A percentile compares a stretch with the other conserved stretches of the same genome.
Conservation (phyloP, 495 filamentous ascomycete genomes). For the Xylaria longipes region DNA sequence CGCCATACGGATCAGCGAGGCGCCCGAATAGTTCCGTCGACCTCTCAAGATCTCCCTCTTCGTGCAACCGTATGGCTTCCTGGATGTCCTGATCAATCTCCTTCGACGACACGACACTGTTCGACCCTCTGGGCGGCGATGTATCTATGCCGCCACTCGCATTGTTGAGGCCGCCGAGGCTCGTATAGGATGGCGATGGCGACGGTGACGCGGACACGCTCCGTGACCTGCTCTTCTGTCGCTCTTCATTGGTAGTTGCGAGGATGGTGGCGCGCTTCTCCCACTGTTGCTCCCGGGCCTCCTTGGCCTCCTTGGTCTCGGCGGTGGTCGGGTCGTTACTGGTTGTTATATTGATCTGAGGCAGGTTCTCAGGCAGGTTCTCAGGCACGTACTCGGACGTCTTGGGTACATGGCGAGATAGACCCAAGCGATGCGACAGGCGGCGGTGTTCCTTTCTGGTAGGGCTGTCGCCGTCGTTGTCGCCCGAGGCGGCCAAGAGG, state of each 20-base stretch:
- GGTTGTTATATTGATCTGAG: slow-evolving; percentile 64
- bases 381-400: slow-evolving; percentile 77
- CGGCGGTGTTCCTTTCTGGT: slow-evolving; percentile 44
- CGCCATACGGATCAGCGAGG: slow-evolving; percentile 82
- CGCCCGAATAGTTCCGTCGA: slow-evolving; percentile 87
- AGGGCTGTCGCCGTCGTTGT: slow-evolving; percentile 44
- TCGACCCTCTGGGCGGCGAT: slow-evolving; percentile 27
- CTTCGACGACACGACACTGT: slow-evolving; percentile 52
- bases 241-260: slow-evolving; percentile 67
- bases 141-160: slow-evolving; percentile 2
- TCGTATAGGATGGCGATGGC: slow-evolving; percentile 25
- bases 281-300: slow-evolving; percentile 67
- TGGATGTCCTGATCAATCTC: slow-evolving; percentile 81
- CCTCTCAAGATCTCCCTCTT: slow-evolving; percentile 73
- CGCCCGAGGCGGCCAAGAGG: slow-evolving; percentile 49
- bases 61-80: slow-evolving; percentile 94
- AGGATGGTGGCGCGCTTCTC: slow-evolving; percentile 88
- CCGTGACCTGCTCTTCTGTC: slow-evolving; percentile 48
- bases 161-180: neutral
- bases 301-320: slow-evolving; percentile 51
- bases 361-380: slow-evolving; percentile 82
- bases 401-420: slow-evolving; percentile 62
- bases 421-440: slow-evolving; percentile 74
- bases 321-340: slow-evolving; percentile 47
- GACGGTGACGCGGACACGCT: slow-evolving; percentile 35